Evolutionary conservation across 2,329 filamentous ascomycete species (phyloP), one percentile per base, ranked within the genome.

Genomic region (Epichloe coenophiala): DNA sequence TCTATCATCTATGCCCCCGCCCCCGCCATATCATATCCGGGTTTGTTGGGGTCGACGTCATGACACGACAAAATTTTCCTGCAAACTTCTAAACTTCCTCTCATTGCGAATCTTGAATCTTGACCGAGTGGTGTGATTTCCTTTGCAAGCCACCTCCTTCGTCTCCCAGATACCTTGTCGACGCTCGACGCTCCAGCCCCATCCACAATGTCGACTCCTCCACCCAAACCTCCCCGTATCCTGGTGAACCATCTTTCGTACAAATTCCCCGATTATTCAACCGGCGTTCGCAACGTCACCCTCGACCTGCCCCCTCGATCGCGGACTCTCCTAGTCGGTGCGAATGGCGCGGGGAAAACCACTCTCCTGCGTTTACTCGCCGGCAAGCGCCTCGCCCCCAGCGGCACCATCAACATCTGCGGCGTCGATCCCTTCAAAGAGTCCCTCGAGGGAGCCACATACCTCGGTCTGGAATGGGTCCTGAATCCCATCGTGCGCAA

Each of bases 401-500:
- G 73, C 49, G 73, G 77, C 63, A 81, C 83, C 56, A 86, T 98
- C 65, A 73, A 71, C 60, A 83, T 98, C 55, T 84, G 80, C 46
- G 88, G 86, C 55, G 80, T 88, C 46, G 93, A 98, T 68, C 93
- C 93, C 8, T 98, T 98, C 78, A 86, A 88, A 66, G 78, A 89
- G 37, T 81, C 84, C 11, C 80, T 96, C 31, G 87, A 95, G 69
- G 93, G 93, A 55, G 91, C 98, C 35, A 97, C 91, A 21, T 98
- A 98, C 68, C 84, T 98, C 8, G 93, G 93, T 1, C 80, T 96
- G 0, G 93, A 98, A 74, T 98, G 93, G 93, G 93, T 97, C 3
- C 78, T 98, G 9, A 97, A 97, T 72, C 88, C 87, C 46, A 95
- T 97, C 60, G 93, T 97, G 45, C 86, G 91, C 48, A 94, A 85